phyloP scores from a whole-genome alignment of 2,329 filamentous ascomycete species.

The Fusarium fracticaudum region DNA sequence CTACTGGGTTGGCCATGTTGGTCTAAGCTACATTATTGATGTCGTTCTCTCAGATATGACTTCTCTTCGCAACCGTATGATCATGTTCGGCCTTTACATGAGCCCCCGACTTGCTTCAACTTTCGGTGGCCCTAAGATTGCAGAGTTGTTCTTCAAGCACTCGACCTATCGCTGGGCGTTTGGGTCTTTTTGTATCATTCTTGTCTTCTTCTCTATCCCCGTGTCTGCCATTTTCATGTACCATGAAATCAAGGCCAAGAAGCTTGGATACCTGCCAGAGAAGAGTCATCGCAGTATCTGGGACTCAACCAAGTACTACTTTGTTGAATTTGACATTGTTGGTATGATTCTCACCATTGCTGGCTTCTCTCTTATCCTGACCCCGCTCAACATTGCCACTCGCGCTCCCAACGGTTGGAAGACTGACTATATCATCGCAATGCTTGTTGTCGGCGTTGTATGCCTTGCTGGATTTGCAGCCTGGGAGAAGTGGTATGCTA shows the following conservation, averaged over 20 bases:
- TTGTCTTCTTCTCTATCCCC: constrained; percentile 68
- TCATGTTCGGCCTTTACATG: constrained; percentile 55
- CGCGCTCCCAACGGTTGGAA: constrained; percentile 56
- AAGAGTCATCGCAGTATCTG: constrained; percentile 52
- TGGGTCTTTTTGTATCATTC: constrained; percentile 71
- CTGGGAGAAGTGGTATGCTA: constrained; percentile 67
- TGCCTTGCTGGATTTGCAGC: constrained; percentile 60
- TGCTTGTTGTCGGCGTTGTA: constrained; percentile 64
- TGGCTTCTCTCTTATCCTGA: constrained; percentile 64
- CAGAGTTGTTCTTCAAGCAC: constrained; percentile 35
- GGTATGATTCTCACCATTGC: constrained; percentile 64
- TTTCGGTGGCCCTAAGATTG: constrained; percentile 49
- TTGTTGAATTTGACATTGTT: constrained; percentile 50
- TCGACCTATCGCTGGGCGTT: constrained; percentile 52
- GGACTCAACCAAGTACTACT: constrained; percentile 53
- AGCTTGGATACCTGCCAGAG: constrained; percentile 55
- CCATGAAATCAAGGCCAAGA: constrained; percentile 66
- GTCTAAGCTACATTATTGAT: constrained; percentile 52
- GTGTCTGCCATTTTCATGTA: constrained; percentile 64
- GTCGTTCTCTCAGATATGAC: constrained; percentile 57
- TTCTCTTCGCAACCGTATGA: constrained; percentile 54
- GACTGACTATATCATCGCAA: constrained; percentile 60
- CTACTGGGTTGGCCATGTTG: constrained; percentile 67
- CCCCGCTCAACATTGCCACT: constrained; percentile 66
- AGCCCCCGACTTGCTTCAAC: constrained; percentile 57